phyloP scores from a whole-genome alignment of 176 grass and related monocot species.

The Cocos nucifera region DNA sequence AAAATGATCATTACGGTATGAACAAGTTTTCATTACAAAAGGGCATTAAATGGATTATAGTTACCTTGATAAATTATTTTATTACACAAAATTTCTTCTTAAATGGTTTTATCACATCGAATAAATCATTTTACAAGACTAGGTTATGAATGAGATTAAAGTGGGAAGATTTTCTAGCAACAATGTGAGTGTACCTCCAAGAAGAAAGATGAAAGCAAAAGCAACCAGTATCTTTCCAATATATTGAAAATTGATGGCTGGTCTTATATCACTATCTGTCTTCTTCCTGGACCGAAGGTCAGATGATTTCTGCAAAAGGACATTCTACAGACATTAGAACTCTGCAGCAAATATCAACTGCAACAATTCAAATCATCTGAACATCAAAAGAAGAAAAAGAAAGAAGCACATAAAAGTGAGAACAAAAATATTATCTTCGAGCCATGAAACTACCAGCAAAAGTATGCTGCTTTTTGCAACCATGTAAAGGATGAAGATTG shows the following conservation, averaged over 20 bases:
- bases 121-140: too few relatives aligned
- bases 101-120: too few relatives aligned
- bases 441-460: too few relatives aligned
- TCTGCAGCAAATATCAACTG: neutral
- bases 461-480: too few relatives aligned
- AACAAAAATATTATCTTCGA: too few relatives aligned
- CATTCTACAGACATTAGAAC: too few relatives aligned
- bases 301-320: conserved; percentile 28
- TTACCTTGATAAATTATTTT: too few relatives aligned
- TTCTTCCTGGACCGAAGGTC: conserved; percentile 21
- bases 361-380: neutral
- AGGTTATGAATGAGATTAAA: conserved; percentile 11
- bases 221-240: conserved; percentile 49
- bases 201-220: conserved; percentile 63
- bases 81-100: too few relatives aligned
- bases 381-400: neutral
- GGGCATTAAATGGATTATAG: too few relatives aligned
- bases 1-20: too few relatives aligned
- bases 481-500: too few relatives aligned
- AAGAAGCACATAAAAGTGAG: neutral
- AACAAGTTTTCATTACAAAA: too few relatives aligned
- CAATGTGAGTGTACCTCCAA: conserved; percentile 60
- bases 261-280: neutral
- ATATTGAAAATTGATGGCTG: conserved; percentile 22
- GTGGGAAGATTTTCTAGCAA: conserved; percentile 61